These are phyloP conservation scores for Cladorrhinum sp. DNA, from an alignment of 2,329 filamentous ascomycete genomes.

Conservation along the genomic window DNA sequence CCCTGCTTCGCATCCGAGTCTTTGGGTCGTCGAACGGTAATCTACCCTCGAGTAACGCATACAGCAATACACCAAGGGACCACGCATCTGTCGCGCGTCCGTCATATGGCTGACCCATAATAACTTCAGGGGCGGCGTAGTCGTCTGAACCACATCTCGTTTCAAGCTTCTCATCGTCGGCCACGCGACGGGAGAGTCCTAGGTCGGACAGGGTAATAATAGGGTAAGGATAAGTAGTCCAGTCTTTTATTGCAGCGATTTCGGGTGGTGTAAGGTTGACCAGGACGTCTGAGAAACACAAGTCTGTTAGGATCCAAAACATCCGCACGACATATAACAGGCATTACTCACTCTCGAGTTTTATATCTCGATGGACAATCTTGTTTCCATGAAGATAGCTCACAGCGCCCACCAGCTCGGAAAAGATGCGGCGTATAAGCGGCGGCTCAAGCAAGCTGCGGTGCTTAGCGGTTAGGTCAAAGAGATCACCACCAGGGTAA, in stretches of 20 bases:
- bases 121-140: slow-evolving; percentile 93
- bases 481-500: slow-evolving; percentile 90
- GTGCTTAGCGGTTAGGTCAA: slow-evolving; percentile 80
- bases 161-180: slow-evolving; percentile 82
- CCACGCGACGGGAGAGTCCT: slow-evolving; percentile 81
- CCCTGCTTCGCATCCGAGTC: slow-evolving; percentile 69
- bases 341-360: slow-evolving; percentile 63
- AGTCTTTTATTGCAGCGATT: slow-evolving; percentile 63
- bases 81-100: slow-evolving; percentile 89
- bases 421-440: slow-evolving; percentile 80
- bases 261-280: slow-evolving; percentile 74
- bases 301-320: slow-evolving; percentile 10
- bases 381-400: slow-evolving; percentile 78
- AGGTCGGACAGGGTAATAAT: slow-evolving; percentile 88
- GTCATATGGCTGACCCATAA: slow-evolving; percentile 93
- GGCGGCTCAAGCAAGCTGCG: slow-evolving; percentile 63
- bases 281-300: slow-evolving; percentile 66
- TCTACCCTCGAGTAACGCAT: slow-evolving; percentile 88
- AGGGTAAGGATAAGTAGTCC: slow-evolving; percentile 73
- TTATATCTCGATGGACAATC: slow-evolving; percentile 96
- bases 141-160: slow-evolving; percentile 95
- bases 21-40: slow-evolving; percentile 83
- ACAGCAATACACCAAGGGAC: slow-evolving; percentile 90
- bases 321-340: not conserved
- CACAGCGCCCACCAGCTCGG: slow-evolving; percentile 82